A percentile compares a stretch with the other conserved stretches of the same genome.
These are phyloP conservation scores for Escallonia rubra DNA, from an alignment of 129 eudicot genomes.

Conservation along the genomic window DNA sequence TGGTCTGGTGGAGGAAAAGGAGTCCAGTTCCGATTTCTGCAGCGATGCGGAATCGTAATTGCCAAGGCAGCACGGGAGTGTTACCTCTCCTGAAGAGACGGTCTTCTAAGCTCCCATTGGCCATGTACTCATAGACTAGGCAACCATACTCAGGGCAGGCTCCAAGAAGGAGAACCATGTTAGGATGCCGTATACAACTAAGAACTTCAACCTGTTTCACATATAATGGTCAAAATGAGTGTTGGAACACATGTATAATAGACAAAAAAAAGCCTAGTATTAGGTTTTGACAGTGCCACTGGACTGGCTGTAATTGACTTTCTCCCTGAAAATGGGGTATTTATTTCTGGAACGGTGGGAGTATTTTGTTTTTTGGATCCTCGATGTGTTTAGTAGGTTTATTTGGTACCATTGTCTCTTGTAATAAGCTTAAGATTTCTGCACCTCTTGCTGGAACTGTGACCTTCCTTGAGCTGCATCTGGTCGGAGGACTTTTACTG, in stretches of 20 bases:
- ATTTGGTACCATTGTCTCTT: too few relatives aligned
- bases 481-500: constrained; percentile 60
- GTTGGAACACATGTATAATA: too few relatives aligned
- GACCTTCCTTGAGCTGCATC: constrained; percentile 71
- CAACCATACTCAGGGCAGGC: constrained; percentile 73
- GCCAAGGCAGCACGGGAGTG: constrained; percentile 58
- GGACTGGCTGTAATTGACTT: too few relatives aligned
- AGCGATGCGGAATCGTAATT: constrained; percentile 46
- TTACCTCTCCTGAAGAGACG: constrained; percentile 41
- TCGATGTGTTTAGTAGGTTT: too few relatives aligned
- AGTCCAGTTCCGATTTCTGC: constrained; percentile 56
- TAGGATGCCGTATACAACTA: constrained; percentile 61
- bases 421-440: background rate
- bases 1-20: constrained; percentile 65
- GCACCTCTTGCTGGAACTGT: constrained; percentile 72
- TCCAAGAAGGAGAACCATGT: constrained; percentile 73
- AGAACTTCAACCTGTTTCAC: constrained; percentile 56
- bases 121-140: constrained; percentile 64
- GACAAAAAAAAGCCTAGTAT: too few relatives aligned
- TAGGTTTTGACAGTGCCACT: too few relatives aligned
- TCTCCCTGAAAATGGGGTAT: too few relatives aligned
- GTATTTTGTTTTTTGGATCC: too few relatives aligned
- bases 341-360: too few relatives aligned
- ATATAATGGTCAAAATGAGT: background rate
- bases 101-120: constrained; percentile 65